Percentiles rank a stretch among this genome's conserved stretches.
phyloP scores from a whole-genome alignment of 2,329 filamentous ascomycete species.

The Penicillium polonicum region DNA sequence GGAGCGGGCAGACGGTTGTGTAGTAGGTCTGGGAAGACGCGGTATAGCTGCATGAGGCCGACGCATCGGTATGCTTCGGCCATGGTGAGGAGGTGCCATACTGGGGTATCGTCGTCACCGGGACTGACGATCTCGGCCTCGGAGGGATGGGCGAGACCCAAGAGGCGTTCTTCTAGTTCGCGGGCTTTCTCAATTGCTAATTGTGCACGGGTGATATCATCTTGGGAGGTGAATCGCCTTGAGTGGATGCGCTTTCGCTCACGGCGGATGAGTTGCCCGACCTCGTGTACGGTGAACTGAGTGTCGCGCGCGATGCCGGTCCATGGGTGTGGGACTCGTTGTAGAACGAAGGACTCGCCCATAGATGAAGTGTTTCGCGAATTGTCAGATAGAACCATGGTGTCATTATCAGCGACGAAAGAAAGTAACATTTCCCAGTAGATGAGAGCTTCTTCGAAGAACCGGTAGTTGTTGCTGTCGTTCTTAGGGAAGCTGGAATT shows the following conservation, averaged over 20 bases:
- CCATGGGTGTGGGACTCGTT: slow-evolving; percentile 41
- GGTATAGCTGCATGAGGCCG: slow-evolving; percentile 56
- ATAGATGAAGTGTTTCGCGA: slow-evolving; percentile 15
- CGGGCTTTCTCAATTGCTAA: slow-evolving; percentile 37
- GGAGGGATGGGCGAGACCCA: slow-evolving; percentile 48
- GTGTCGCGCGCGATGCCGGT: slow-evolving; percentile 41
- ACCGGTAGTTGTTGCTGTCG: slow-evolving; percentile 48
- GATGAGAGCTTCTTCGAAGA: slow-evolving; percentile 57
- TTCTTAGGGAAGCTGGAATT: slow-evolving; percentile 15
- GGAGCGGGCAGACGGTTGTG: slow-evolving; percentile 41
- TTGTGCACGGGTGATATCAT: slow-evolving; percentile 35
- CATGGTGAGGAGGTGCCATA: slow-evolving; percentile 53
- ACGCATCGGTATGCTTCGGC: slow-evolving; percentile 55
- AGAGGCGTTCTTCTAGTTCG: slow-evolving; percentile 50
- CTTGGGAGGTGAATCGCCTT: slow-evolving; percentile 39
- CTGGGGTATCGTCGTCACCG: slow-evolving; percentile 53
- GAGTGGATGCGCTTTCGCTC: slow-evolving; percentile 38
- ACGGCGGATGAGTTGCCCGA: slow-evolving; percentile 44
- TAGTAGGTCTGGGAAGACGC: slow-evolving; percentile 53
- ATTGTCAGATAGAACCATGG: slow-evolving; percentile 26
- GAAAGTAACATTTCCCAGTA: slow-evolving; percentile 61
- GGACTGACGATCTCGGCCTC: slow-evolving; percentile 51
- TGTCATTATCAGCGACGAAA: slow-evolving; percentile 50
- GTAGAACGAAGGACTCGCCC: slow-evolving; percentile 32
- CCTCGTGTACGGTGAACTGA: slow-evolving; percentile 44